Percentiles rank a stretch among this genome's conserved stretches.
These are phyloP conservation scores for Monilinia aucupariae DNA, from an alignment of 2,329 filamentous ascomycete species.

Conservation along the genomic window DNA sequence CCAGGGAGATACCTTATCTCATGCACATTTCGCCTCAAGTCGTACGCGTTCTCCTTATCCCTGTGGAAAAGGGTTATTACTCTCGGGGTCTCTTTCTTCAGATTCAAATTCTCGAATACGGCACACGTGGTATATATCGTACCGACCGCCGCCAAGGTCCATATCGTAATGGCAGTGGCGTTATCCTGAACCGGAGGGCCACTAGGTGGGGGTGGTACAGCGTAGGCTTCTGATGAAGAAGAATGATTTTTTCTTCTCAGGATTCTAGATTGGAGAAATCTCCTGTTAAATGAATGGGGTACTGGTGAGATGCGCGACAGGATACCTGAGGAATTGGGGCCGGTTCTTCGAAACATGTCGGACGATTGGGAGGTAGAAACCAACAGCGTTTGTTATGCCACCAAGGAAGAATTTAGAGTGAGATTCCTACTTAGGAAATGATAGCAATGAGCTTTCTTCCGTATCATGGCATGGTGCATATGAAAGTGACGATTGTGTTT, in stretches of 20 bases:
- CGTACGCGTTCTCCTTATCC: background rate
- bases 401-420: background rate
- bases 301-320: background rate
- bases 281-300: background rate
- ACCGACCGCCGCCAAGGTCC: background rate
- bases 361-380: background rate
- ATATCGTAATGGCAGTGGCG: background rate
- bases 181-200: background rate
- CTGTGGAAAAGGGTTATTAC: background rate
- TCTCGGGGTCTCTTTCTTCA: conserved; percentile 1
- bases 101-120: background rate
- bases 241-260: background rate
- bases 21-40: conserved; percentile 2
- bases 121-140: conserved; percentile 2
- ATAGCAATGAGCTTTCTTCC: background rate
- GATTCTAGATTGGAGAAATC: background rate
- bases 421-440: background rate
- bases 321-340: background rate
- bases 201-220: background rate
- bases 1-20: background rate
- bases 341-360: background rate
- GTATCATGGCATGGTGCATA: background rate
- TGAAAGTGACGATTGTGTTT: background rate
- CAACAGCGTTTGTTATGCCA: background rate
- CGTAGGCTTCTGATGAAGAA: background rate